Conservation (phyloP, 495 filamentous ascomycete species). For the Xylaria longipes region DNA sequence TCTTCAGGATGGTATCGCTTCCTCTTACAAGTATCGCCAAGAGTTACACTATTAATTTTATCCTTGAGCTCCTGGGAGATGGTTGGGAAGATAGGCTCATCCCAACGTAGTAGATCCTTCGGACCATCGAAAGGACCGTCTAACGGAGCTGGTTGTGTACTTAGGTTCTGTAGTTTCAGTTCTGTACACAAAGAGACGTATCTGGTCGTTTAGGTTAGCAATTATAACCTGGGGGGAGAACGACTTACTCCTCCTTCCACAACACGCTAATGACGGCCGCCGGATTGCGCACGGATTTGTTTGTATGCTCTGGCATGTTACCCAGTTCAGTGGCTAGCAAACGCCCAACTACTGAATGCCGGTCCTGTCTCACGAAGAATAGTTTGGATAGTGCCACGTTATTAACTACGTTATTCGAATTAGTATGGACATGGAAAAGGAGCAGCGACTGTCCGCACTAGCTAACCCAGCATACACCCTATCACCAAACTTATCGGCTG, state of each 20-base stretch:
- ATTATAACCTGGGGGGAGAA: neutral
- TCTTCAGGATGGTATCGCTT: neutral
- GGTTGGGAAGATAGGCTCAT: neutral
- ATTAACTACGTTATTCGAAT: neutral
- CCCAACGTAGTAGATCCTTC: neutral
- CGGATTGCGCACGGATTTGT: slow-evolving; percentile 1
- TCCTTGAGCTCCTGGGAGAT: neutral
- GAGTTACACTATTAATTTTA: neutral
- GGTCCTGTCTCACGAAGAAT: neutral
- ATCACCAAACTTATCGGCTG: neutral
- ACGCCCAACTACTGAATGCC: neutral
- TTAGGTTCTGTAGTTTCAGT: neutral
- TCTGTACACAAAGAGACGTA: neutral
- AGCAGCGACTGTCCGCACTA: neutral
- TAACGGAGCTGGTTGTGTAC: neutral
- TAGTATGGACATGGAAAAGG: neutral
- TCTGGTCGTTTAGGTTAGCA: neutral
- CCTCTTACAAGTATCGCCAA: neutral
- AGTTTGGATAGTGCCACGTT: neutral
- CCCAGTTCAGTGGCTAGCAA: neutral
- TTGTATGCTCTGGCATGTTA: neutral
- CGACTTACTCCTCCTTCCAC: neutral
- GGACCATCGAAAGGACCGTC: neutral
- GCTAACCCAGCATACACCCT: slow-evolving; percentile 5
- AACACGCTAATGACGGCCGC: neutral